Base-by-base conservation (phyloP, 1,284 basidiomycete genomes). In the Schizopora paradoxa region DNA sequence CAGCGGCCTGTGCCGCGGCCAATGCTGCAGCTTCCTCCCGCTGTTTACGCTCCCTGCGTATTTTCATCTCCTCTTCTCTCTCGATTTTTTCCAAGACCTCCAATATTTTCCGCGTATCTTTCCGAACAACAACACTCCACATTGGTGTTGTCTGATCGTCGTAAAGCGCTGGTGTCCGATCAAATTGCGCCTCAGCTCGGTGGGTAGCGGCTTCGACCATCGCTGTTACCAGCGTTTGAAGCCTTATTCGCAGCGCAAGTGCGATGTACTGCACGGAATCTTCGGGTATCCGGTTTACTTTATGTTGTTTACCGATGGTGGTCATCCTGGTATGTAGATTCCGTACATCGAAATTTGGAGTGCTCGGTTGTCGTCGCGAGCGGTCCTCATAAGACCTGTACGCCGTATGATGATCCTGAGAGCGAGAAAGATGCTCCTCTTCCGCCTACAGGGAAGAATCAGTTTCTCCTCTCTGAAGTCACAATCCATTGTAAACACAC, bases 231-330 rank as follows among this genome's bases (percentile, higher is more conserved):
- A 92, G 71, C 47, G 82, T 78, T 53, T 86, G 79, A 41, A 92
- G 65, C 1, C 89, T 78, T 25, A 79, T 76, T 32, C 86, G 82
- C 1, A 90, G 73, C 0, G 88, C 86, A 13, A 91, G 73, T 0
- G 87, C 86, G 35, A 91, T 66, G 60, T 90, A 90, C 55, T 79
- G 82, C 14, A 85, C 73, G 2, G 80, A 65, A 52, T 90, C 86
- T 33, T 87, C 83, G 2, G 85, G 75, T 3, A 89, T 63, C 41
- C 70, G 73, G 10, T 69, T 65, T 21, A 86, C 66, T 63, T 84
- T 85, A 58, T 88, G 79, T 47, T 75, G 67, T 2, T 72, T 69
- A 37, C 70, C 78, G 46, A 85, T 73, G 8, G 66, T 65, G 35
- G 80, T 79, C 71, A 90, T 82, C 23, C 76, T 79, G 10, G 70